A percentile compares a stretch with the other conserved stretches of the same genome.
Evolutionary conservation across 345 rosid genomes (phyloP).

Genomic region (Sisymbrium irio): DNA sequence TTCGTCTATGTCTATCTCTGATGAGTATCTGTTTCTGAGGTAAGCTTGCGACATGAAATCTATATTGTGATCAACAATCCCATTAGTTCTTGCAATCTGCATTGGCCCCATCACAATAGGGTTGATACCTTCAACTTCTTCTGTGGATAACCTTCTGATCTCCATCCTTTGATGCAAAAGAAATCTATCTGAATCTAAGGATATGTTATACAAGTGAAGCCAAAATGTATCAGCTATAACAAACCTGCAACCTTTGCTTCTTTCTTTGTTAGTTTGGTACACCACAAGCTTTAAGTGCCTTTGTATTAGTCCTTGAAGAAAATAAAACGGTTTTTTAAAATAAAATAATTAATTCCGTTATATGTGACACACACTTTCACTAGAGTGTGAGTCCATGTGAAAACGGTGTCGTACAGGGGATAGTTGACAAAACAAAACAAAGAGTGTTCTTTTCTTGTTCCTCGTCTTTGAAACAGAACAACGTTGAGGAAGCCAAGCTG

Average conservation of each 20-base stretch:
- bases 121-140: not conserved
- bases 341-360: not conserved
- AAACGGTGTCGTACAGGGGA: constrained; percentile 5
- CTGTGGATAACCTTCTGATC: not conserved
- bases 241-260: not conserved
- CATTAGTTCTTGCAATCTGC: not conserved
- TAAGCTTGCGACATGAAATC: not conserved
- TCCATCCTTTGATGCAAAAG: not conserved
- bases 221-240: not conserved
- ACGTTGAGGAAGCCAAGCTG: not conserved
- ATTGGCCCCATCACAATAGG: not conserved
- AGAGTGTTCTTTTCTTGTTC: not conserved
- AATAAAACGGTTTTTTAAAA: not conserved
- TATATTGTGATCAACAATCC: not conserved
- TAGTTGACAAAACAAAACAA: not conserved
- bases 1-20: not conserved
- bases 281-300: not conserved
- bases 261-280: not conserved
- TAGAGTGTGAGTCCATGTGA: not conserved
- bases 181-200: not conserved
- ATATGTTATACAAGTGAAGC: not conserved
- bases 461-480: not conserved
- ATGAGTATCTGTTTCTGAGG: not conserved
- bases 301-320: not conserved
- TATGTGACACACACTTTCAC: not conserved